These are phyloP conservation scores for Amanita phalloides DNA, from an alignment of 768 basidiomycete species.

Conservation along the genomic window DNA sequence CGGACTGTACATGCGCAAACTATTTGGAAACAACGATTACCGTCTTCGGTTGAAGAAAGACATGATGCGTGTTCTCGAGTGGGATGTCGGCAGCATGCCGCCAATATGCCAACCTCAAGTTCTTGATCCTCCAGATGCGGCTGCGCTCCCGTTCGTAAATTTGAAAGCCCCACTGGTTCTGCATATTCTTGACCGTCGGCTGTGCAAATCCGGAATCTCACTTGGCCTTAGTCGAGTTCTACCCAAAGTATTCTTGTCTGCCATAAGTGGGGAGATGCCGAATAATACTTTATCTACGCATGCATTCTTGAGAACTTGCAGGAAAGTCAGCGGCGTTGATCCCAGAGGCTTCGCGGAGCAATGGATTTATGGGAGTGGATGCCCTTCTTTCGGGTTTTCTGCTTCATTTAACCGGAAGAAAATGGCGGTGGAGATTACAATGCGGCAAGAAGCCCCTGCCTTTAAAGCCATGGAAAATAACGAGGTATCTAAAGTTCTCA, in stretches of 20 bases:
- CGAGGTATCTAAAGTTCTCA: slow-evolving; percentile 48
- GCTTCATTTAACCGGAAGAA: slow-evolving; percentile 95
- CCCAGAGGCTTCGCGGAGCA: slow-evolving; percentile 91
- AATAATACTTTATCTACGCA: slow-evolving; percentile 85
- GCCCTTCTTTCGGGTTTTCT: slow-evolving; percentile 81
- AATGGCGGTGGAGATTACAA: slow-evolving; percentile 94
- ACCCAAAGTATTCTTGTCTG: slow-evolving; percentile 90
- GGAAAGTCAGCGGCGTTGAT: slow-evolving; percentile 91
- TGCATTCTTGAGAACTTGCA: slow-evolving; percentile 81
- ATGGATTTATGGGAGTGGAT: slow-evolving; percentile 98
- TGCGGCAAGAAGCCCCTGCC: slow-evolving; percentile 84
- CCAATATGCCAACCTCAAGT: slow-evolving; percentile 90
- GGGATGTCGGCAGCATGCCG: slow-evolving; percentile 82
- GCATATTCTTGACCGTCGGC: slow-evolving; percentile 87
- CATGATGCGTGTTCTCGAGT: slow-evolving; percentile 83
- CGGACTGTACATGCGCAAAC: slow-evolving; percentile 73
- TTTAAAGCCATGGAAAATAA: slow-evolving; percentile 60
- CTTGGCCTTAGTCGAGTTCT: slow-evolving; percentile 90
- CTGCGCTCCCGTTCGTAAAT: slow-evolving; percentile 79
- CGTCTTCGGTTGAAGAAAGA: slow-evolving; percentile 93
- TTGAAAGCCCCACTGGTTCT: slow-evolving; percentile 94
- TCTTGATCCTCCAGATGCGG: slow-evolving; percentile 74
- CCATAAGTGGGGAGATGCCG: slow-evolving; percentile 81
- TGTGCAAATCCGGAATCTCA: slow-evolving; percentile 92
- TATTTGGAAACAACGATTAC: slow-evolving; percentile 95